A percentile compares a stretch with the other conserved stretches of the same genome.
Evolutionary conservation across 805 yeast species (phyloP).

Genomic region (Lachancea sp.): DNA sequence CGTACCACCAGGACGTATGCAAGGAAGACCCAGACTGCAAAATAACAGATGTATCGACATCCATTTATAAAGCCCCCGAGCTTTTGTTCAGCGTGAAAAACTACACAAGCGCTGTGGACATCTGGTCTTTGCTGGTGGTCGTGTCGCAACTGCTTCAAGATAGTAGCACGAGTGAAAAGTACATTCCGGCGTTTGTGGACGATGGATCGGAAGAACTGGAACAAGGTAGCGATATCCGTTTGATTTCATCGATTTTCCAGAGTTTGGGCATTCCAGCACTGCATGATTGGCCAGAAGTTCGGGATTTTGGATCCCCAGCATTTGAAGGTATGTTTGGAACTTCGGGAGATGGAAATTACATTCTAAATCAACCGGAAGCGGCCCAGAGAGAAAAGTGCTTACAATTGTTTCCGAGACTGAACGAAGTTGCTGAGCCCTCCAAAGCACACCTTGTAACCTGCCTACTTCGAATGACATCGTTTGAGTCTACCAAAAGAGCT

Average conservation of each 20-base stretch:
- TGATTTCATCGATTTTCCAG: slow-evolving; percentile 49
- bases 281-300: slow-evolving; percentile 38
- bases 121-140: slow-evolving; percentile 67
- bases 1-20: slow-evolving; percentile 34
- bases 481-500: slow-evolving; percentile 42
- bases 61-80: slow-evolving; percentile 72
- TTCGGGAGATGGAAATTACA: slow-evolving; percentile 23
- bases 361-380: slow-evolving; percentile 11
- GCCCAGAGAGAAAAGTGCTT: slow-evolving; percentile 13
- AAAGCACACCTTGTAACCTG: slow-evolving; percentile 25
- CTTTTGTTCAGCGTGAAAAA: slow-evolving; percentile 51
- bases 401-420: slow-evolving; percentile 21
- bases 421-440: slow-evolving; percentile 11
- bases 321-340: slow-evolving; percentile 32
- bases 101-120: slow-evolving; percentile 54
- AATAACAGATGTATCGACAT: slow-evolving; percentile 53
- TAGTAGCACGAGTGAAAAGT: slow-evolving; percentile 15
- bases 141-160: slow-evolving; percentile 45
- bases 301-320: slow-evolving; percentile 26
- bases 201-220: slow-evolving; percentile 23
- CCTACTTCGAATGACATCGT: slow-evolving; percentile 39
- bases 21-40: slow-evolving; percentile 29
- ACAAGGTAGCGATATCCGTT: slow-evolving; percentile 49
- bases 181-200: slow-evolving; percentile 24
- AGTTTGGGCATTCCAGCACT: slow-evolving; percentile 57